Conservation (phyloP, 768 basidiomycete species). For the Boletus reticuloceps region DNA sequence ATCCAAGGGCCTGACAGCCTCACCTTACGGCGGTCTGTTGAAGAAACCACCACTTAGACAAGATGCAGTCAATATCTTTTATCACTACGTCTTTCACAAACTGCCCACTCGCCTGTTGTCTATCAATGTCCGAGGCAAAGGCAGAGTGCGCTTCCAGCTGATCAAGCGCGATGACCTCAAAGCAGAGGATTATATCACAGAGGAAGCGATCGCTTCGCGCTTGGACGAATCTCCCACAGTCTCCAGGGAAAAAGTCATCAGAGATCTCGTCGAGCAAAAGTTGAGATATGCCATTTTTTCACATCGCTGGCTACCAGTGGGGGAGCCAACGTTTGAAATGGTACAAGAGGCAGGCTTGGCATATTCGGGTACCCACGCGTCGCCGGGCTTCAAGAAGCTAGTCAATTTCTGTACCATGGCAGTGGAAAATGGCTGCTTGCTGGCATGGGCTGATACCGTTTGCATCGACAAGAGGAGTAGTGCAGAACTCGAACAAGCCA, state of each 20-base stretch:
- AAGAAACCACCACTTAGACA: not conserved
- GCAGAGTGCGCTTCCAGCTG: not conserved
- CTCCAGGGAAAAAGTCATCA: not conserved
- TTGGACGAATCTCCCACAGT: not conserved
- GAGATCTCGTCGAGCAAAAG: not conserved
- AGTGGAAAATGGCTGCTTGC: not conserved
- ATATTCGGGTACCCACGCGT: not conserved
- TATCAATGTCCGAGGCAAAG: not conserved
- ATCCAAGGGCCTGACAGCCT: not conserved
- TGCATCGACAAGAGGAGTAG: slow-evolving; percentile 13
- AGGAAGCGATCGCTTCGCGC: not conserved
- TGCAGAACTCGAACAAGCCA: slow-evolving; percentile 8
- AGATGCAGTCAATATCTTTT: not conserved
- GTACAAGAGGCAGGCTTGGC: not conserved
- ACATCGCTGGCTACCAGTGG: not conserved
- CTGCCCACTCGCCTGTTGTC: not conserved
- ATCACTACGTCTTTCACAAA: not conserved
- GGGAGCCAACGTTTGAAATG: not conserved
- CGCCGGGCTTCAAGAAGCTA: not conserved
- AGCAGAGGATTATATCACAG: not conserved
- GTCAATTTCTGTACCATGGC: not conserved
- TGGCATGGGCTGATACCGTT: slow-evolving; percentile 35
- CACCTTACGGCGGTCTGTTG: not conserved
- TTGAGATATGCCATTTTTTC: slow-evolving; percentile 2
- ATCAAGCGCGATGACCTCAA: not conserved